Evolutionary conservation across 495 filamentous ascomycete genomes (phyloP).

Genomic region (Daldinia loculata): DNA sequence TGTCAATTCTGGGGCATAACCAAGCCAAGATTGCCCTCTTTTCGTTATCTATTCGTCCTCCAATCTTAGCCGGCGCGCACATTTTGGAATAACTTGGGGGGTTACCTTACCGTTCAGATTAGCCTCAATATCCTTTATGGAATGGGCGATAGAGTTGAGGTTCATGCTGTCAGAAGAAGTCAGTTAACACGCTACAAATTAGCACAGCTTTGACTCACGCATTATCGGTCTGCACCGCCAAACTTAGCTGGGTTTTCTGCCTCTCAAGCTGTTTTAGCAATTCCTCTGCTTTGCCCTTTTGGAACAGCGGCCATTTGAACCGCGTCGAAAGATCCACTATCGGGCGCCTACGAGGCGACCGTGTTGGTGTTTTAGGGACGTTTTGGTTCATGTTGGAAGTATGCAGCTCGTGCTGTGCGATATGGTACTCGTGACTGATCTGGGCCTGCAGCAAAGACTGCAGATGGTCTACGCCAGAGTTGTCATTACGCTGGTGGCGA

Average conservation of each 20-base stretch:
- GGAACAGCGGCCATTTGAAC: slow-evolving; percentile 24
- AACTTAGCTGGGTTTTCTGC: slow-evolving; percentile 15
- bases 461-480: neutral
- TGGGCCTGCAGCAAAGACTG: neutral
- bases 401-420: neutral
- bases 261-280: slow-evolving; percentile 21
- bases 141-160: slow-evolving; percentile 7
- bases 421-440: neutral
- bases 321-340: slow-evolving; percentile 1
- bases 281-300: slow-evolving; percentile 26
- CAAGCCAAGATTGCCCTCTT: slow-evolving; percentile 27
- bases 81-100: neutral
- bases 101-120: slow-evolving; percentile 21
- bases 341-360: neutral
- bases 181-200: neutral
- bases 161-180: slow-evolving; percentile 25
- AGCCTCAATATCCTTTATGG: slow-evolving; percentile 26
- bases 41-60: slow-evolving; percentile 5
- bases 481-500: neutral
- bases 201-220: slow-evolving; percentile 16
- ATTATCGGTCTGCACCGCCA: slow-evolving; percentile 18
- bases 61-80: neutral
- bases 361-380: neutral
- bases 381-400: neutral
- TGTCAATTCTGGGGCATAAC: slow-evolving; percentile 32